These are phyloP conservation scores for Chalciporus pseudorubinellus DNA, from an alignment of 768 basidiomycete genomes.

Conservation along the genomic window DNA sequence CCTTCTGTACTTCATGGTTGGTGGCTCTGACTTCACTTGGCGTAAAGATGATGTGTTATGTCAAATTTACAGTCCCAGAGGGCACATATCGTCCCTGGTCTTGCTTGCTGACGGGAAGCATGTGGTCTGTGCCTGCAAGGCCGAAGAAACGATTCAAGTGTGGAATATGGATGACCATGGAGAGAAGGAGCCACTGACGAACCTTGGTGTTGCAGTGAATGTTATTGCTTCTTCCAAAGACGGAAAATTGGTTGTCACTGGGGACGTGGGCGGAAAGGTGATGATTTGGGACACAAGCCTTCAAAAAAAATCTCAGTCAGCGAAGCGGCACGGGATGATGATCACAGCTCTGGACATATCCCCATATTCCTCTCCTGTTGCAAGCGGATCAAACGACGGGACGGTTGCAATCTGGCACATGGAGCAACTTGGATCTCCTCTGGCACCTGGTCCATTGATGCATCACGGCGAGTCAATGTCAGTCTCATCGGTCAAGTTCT, in stretches of 20 bases:
- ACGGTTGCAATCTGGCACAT: not conserved
- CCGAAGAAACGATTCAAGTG: slow-evolving; percentile 6
- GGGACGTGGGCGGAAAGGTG: slow-evolving; percentile 2
- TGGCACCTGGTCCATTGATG: not conserved
- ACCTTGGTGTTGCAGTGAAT: not conserved
- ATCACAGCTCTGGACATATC: slow-evolving; percentile 9
- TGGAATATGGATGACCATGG: slow-evolving; percentile 1
- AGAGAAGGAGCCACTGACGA: not conserved
- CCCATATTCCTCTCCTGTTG: not conserved
- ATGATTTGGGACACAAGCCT: slow-evolving; percentile 1
- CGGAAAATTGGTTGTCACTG: slow-evolving; percentile 9
- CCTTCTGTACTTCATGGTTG: not conserved
- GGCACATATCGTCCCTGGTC: slow-evolving; percentile 1
- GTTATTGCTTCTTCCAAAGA: slow-evolving; percentile 5
- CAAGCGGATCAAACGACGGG: slow-evolving; percentile 5
- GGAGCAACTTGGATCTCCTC: not conserved
- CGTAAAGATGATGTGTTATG: not conserved
- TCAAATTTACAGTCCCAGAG: not conserved
- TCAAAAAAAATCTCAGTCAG: not conserved
- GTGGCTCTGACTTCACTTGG: not conserved
- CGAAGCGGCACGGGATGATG: not conserved
- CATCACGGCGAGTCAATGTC: not conserved
- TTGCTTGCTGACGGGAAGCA: slow-evolving; percentile 9
- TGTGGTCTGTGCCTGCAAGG: slow-evolving; percentile 1
- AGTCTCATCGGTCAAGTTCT: slow-evolving; percentile 8